Conservation (phyloP, 148 eudicot species). For the Spergularia marina region DNA sequence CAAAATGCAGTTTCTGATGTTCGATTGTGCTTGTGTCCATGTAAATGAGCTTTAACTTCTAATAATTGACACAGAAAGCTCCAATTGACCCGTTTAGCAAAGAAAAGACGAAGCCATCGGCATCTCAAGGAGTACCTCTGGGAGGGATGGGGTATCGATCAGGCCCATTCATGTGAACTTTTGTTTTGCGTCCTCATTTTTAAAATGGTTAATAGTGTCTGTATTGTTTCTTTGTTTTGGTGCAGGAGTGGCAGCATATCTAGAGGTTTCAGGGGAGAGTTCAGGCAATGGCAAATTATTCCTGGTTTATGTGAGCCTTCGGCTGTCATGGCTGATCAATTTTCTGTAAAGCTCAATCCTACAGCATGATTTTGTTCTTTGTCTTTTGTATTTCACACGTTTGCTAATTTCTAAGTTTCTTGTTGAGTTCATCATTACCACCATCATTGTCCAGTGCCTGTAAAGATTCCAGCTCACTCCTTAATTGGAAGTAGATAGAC, state of each 20-base stretch:
- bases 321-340: constrained; percentile 97
- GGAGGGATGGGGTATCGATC: constrained; percentile 96
- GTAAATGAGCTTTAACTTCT: constrained; percentile 8
- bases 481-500: too few relatives aligned
- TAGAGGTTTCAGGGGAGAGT: constrained; percentile 98
- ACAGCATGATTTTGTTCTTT: constrained; percentile 6
- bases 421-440: neutral
- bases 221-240: constrained; percentile 13
- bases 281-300: constrained; percentile 87
- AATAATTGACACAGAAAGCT: constrained; percentile 62
- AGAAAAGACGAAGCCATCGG: constrained; percentile 83
- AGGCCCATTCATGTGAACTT: constrained; percentile 11
- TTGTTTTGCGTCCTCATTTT: constrained; percentile 13
- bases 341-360: constrained; percentile 70
- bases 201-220: constrained; percentile 16
- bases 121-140: constrained; percentile 93
- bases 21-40: neutral
- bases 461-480: too few relatives aligned
- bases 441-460: too few relatives aligned
- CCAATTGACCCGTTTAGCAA: constrained; percentile 92
- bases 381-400: neutral
- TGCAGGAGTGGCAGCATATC: constrained; percentile 97
- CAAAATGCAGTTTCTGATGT: too few relatives aligned
- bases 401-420: neutral
- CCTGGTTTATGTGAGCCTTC: constrained; percentile 92